Base-by-base conservation (phyloP, 148 eudicot species). In the Camellia granthamiana region DNA sequence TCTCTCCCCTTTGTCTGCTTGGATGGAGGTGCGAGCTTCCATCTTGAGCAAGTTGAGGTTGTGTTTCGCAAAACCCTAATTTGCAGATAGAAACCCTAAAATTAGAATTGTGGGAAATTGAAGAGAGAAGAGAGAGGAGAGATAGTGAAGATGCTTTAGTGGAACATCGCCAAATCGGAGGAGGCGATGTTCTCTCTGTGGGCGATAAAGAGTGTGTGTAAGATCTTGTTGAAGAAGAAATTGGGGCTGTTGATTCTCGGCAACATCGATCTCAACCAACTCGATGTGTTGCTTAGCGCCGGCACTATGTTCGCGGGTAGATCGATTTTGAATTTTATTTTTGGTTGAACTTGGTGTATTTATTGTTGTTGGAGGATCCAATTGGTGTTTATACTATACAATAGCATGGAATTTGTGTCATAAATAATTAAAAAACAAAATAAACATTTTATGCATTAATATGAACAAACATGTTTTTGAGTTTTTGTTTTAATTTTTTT, bases 151-250 rank as follows among this genome's bases (percentile, higher is more conserved):
- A 93, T 93, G 98, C 90, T 91, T 68, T 71, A 88, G 14, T 90
- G 97, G 93, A 92, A 86, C 81, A 74, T 95, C 62, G 92, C 94
- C 11, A 94, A 89, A 71, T 91, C 98, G 69, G 94, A 93, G 62
- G 97, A 93, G 90, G 92, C 91, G 69, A 84, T 94, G 85, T 80
- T 93, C 69, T 89, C 94, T 7, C 90, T 91, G 6, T 92, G 88
- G 88, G 96, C 92, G 15, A 44, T 90, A 1, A 95, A 90, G 77
- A 87, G 91, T 82, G 67, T 91, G 3, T 95, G 93, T 72, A 89
- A 92, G 84, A 93, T 93, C 74, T 79, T 90, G 77, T 80, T 95
- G 88, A 95, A 93, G 94, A 95, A 93, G 87, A 93, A 95, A 70
- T 78, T 95, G 13, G 98, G 98, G 44, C 85, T 88, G 75, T 88